Evolutionary conservation across 2,329 filamentous ascomycete genomes (phyloP).

Genomic region (Hymenoscyphus fructigenus): DNA sequence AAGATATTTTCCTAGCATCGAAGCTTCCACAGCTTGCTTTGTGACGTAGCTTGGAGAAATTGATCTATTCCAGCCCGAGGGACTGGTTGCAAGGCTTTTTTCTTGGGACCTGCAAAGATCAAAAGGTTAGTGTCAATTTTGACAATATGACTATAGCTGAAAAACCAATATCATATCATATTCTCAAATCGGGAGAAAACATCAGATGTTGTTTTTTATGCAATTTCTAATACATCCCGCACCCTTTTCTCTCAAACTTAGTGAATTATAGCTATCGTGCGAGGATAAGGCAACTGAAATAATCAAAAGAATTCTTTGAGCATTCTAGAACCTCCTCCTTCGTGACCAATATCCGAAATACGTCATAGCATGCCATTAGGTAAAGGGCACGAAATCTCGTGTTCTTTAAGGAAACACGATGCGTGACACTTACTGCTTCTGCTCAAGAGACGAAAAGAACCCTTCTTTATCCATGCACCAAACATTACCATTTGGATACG

Average conservation of each 20-base stretch:
- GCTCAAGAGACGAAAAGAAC: conserved; percentile 34
- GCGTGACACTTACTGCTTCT: conserved; percentile 17
- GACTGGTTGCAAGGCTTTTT: conserved; percentile 1
- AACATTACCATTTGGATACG: conserved; percentile 34
- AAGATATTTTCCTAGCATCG: conserved; percentile 32
- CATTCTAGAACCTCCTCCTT: no score
- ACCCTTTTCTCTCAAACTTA: no score
- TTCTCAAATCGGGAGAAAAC: no score
- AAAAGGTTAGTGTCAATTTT: neutral
- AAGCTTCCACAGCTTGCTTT: conserved; percentile 29
- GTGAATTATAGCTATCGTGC: no score
- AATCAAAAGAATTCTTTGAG: no score
- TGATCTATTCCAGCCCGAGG: conserved; percentile 18
- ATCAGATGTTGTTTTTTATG: no score
- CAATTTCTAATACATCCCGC: no score
- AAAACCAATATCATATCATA: neutral
- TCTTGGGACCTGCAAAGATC: neutral
- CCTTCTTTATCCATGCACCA: conserved; percentile 35
- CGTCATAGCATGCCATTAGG: neutral
- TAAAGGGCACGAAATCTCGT: neutral
- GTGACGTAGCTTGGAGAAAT: conserved; percentile 15
- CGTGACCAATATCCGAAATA: neutral
- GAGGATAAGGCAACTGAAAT: no score
- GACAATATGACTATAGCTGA: neutral
- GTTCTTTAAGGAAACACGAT: neutral